Evolutionary conservation across 768 basidiomycete species (phyloP).

Genomic region (Boletus insuetus): DNA sequence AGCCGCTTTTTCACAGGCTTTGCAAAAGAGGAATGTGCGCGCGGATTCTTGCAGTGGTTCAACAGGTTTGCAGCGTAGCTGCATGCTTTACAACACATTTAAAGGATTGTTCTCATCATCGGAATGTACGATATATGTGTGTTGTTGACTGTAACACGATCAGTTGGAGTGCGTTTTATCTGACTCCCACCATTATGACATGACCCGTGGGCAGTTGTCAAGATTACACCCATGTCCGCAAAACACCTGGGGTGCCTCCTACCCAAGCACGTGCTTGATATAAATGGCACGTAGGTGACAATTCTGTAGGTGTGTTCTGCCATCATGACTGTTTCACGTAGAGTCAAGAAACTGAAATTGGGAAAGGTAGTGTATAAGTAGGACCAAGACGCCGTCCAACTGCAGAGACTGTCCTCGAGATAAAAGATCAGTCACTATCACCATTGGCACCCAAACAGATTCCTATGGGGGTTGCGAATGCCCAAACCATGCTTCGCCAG

Average conservation of each 20-base stretch:
- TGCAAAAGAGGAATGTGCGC: constrained; percentile 59
- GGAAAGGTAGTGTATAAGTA: too few species aligned
- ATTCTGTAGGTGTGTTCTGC: not conserved
- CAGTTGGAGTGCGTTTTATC: not conserved
- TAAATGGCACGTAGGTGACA: not conserved
- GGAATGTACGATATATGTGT: constrained; percentile 11
- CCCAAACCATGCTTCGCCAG: too few species aligned
- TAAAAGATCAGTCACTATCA: not conserved
- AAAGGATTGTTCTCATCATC: not conserved
- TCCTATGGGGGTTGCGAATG: too few species aligned
- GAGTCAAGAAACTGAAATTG: not conserved
- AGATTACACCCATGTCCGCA: too few species aligned
- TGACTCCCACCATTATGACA: not conserved
- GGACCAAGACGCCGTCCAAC: too few species aligned
- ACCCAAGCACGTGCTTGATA: not conserved
- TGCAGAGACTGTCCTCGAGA: not conserved
- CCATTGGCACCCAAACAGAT: not conserved
- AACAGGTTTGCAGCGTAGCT: constrained; percentile 37
- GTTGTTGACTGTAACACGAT: not conserved
- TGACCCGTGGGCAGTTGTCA: not conserved
- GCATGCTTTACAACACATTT: not conserved
- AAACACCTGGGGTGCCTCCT: too few species aligned
- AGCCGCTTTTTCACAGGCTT: constrained; percentile 38
- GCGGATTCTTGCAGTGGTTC: constrained; percentile 51
- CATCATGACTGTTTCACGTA: not conserved